A percentile compares a stretch with the other conserved stretches of the same genome.
phyloP scores from a whole-genome alignment of 257 asterid genomes.

The Eustoma russellianum region DNA sequence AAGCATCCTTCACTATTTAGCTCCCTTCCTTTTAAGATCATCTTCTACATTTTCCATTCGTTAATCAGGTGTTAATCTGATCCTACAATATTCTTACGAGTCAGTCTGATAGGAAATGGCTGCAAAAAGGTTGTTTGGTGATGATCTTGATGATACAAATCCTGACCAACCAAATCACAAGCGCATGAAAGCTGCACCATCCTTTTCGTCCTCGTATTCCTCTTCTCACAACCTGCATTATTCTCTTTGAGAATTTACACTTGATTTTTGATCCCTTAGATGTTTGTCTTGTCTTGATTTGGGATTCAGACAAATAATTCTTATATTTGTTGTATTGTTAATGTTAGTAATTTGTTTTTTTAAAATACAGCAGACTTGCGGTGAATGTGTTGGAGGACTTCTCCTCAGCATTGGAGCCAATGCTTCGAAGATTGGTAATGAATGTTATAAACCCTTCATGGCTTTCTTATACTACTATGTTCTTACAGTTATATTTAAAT shows the following conservation, averaged over 20 bases:
- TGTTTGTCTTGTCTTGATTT: neutral
- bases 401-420: conserved; percentile 28
- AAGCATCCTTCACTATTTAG: too few species aligned
- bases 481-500: neutral
- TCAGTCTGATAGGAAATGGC: conserved; percentile 27
- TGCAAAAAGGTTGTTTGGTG: conserved; percentile 37
- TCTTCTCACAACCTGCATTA: neutral
- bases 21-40: too few species aligned
- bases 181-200: conserved; percentile 30
- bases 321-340: neutral
- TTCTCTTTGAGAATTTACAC: neutral
- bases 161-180: conserved; percentile 35
- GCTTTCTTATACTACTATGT: too few species aligned
- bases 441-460: too few species aligned
- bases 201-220: conserved; percentile 61
- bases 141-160: conserved; percentile 14
- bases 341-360: too few species aligned
- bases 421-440: too few species aligned
- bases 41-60: too few species aligned
- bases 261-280: neutral
- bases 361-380: neutral
- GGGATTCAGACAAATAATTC: too few species aligned
- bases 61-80: too few species aligned
- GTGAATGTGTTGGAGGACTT: conserved; percentile 46
- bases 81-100: too few species aligned